Base-by-base conservation (phyloP, 164 flowering plant genomes). In the Macadamia integrifolia region DNA sequence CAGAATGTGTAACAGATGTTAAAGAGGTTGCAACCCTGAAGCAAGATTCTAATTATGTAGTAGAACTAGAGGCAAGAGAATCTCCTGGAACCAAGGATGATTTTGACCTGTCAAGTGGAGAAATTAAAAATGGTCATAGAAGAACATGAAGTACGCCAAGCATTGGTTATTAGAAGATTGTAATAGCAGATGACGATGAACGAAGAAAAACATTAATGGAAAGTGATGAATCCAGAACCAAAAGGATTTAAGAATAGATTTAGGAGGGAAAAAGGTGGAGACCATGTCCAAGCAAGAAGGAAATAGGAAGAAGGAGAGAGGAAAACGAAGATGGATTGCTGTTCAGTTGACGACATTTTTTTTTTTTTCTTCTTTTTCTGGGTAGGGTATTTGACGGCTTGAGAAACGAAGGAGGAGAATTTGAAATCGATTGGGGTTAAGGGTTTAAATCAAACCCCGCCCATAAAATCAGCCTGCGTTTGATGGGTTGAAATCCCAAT, bases 121-220 rank as follows among this genome's bases (percentile, higher is more conserved):
- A 74, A 69, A 72, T 58, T 61, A 23, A 23, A 68, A 65, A 65
- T 68, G 77, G 84, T 72, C 70, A 81, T 31, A 77, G 78, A 62
- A 83, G 77, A 75, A 73, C 82, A 46, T 78, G 83, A 77, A 82
- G 80, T 74, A 79, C 85, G 31, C 82, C 89, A 17, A 80, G 84
- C 40, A 59, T 75, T 71, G 80, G 80, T 65, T 67, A 77, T 59
- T 84, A 85, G 82, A 83, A 75, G 77, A 86, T 89, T 74, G 78
- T 79, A 60, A 81, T 93, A 81, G 81, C 89, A 56, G 79, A 77
- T 69, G 81, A 80, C 56, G 79, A 81, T 75, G 78, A 74, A 68
- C 66, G 65, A 31, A 69, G 40, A 65, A 76, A 75, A 23, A 35
- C 78, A 64, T 43, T 65, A 10, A 62, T 60, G 32, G 32, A 66